Conservation (phyloP, 768 basidiomycete genomes). For the Pleurotus tuoliensis region DNA sequence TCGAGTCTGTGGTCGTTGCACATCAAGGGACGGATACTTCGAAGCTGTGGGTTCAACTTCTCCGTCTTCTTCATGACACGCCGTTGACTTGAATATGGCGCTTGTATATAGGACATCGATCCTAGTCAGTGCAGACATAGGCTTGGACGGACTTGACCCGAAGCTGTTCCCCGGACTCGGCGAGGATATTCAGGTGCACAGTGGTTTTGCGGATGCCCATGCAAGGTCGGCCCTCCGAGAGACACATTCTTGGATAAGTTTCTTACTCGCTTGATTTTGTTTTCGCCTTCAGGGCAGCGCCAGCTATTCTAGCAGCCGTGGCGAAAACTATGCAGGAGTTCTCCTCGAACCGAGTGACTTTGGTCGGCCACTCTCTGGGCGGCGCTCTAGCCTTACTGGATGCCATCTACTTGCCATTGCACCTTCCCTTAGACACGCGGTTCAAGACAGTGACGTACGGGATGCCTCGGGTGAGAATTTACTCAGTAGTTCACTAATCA, state of each 20-base stretch:
- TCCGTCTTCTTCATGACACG: background rate
- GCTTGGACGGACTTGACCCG: conserved; percentile 28
- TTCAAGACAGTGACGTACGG: conserved; percentile 37
- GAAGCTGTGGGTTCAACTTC: conserved; percentile 26
- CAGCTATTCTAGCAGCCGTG: conserved; percentile 38
- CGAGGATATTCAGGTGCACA: conserved; percentile 36
- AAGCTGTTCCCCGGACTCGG: conserved; percentile 42
- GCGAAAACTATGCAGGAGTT: conserved; percentile 28
- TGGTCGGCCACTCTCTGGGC: conserved; percentile 48
- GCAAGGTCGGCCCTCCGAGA: conserved; percentile 29
- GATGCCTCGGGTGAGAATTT: conserved; percentile 35
- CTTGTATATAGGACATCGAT: conserved; percentile 25
- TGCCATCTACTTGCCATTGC: conserved; percentile 49
- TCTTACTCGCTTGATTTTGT: conserved; percentile 18
- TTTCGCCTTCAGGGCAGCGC: conserved; percentile 31
- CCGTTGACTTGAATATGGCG: background rate
- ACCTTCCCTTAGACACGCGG: conserved; percentile 34
- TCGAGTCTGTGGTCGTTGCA: conserved; percentile 34
- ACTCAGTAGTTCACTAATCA: conserved; percentile 14
- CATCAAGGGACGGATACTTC: conserved; percentile 40
- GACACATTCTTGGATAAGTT: conserved; percentile 37
- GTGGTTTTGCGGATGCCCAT: conserved; percentile 41
- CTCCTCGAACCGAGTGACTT: conserved; percentile 32
- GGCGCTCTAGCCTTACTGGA: conserved; percentile 56
- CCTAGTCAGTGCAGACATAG: conserved; percentile 33